phyloP scores from a whole-genome alignment of 176 grass and related monocot species.

The Alloteropsis semialata region DNA sequence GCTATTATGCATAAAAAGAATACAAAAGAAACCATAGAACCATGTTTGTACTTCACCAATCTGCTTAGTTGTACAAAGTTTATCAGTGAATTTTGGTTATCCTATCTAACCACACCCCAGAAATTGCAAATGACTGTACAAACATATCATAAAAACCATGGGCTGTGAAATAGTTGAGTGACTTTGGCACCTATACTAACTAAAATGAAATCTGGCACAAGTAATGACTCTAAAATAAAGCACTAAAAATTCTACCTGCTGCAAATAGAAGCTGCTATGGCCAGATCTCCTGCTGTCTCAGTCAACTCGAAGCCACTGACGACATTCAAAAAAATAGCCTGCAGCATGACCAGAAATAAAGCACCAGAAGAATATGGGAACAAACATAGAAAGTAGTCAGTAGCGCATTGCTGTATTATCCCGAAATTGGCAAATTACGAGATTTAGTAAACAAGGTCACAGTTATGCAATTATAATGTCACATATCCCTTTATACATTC shows the following conservation, averaged over 20 bases:
- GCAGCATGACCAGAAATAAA: conserved; percentile 27
- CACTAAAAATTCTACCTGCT: conserved; percentile 66
- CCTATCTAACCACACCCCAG: background rate
- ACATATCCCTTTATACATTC: background rate
- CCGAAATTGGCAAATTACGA: conserved; percentile 1
- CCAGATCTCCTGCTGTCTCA: conserved; percentile 95
- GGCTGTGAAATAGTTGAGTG: too few relatives aligned
- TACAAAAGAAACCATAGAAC: background rate
- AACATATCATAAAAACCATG: background rate
- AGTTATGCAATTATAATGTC: background rate
- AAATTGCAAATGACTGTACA: background rate
- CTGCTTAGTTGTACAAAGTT: background rate
- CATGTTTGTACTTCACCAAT: conserved; percentile 7
- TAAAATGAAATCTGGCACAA: background rate
- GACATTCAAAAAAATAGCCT: conserved; percentile 90
- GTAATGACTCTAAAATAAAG: conserved; percentile 3
- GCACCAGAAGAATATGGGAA: conserved; percentile 17
- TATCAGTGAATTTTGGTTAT: conserved; percentile 1
- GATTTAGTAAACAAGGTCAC: background rate
- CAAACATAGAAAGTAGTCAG: background rate
- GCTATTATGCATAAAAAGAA: background rate
- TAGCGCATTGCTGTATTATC: background rate
- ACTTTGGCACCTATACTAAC: background rate
- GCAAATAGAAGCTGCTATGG: conserved; percentile 87
- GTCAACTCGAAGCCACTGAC: conserved; percentile 79